phyloP scores from a whole-genome alignment of 345 rosid species.

The Citrus medica region DNA sequence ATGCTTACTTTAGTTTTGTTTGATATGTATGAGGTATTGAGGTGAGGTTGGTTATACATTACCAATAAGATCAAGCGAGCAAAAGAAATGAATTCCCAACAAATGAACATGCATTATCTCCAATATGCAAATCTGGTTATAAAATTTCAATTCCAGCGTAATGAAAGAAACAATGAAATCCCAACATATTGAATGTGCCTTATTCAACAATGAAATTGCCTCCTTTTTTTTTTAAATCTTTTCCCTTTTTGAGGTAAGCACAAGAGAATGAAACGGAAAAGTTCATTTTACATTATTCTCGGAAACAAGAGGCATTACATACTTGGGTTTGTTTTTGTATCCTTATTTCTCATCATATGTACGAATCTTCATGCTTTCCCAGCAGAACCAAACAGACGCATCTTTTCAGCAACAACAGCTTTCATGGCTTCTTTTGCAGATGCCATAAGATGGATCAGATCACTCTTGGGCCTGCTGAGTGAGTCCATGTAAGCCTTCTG shows the following conservation, averaged over 20 bases:
- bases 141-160: background rate
- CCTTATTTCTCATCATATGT: too few species aligned
- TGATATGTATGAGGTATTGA: background rate
- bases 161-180: background rate
- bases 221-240: too few species aligned
- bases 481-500: slow-evolving; percentile 80
- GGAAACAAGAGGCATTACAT: background rate
- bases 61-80: background rate
- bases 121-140: background rate
- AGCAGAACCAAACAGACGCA: slow-evolving; percentile 79
- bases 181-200: background rate
- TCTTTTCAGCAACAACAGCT: slow-evolving; percentile 73
- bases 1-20: too few species aligned
- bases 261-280: background rate
- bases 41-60: background rate
- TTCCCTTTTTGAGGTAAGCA: rapidly evolving
- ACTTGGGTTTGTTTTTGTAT: too few species aligned
- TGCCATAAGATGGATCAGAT: slow-evolving; percentile 71
- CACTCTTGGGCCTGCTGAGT: slow-evolving; percentile 49
- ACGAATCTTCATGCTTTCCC: slow-evolving; percentile 59
- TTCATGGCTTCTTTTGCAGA: slow-evolving; percentile 83
- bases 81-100: background rate
- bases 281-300: background rate
- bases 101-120: background rate
- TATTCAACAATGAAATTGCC: too few species aligned